These are phyloP conservation scores for Saccharomycopsis olivae DNA, from an alignment of 805 yeast species.

Conservation along the genomic window DNA sequence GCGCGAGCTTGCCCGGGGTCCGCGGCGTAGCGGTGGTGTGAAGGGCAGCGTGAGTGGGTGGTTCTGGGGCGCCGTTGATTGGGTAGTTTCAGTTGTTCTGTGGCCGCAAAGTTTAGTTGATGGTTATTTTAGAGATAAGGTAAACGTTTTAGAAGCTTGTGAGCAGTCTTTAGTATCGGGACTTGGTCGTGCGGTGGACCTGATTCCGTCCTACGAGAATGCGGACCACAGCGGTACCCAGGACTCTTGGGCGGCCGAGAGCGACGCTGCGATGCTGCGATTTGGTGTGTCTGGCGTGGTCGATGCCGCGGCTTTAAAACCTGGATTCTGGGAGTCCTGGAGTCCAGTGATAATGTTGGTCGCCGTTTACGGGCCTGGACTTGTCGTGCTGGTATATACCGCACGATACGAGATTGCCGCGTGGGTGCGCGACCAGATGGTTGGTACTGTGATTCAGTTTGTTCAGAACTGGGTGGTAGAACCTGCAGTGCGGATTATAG, in stretches of 20 bases:
- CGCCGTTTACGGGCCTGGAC: slow-evolving; percentile 43
- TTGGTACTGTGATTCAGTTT: slow-evolving; percentile 58
- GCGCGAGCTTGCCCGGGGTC: neutral
- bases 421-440: slow-evolving; percentile 49
- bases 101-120: slow-evolving; percentile 27
- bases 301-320: no score
- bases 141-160: no score
- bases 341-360: slow-evolving; percentile 51
- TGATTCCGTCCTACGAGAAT: no score
- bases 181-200: no score
- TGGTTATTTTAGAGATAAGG: slow-evolving; percentile 21
- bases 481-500: slow-evolving; percentile 62
- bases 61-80: neutral
- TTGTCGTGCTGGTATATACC: slow-evolving; percentile 32
- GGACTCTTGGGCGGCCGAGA: no score
- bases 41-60: neutral
- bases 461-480: slow-evolving; percentile 73
- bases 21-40: no score
- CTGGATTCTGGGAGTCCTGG: slow-evolving; percentile 37
- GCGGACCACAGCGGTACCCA: no score
- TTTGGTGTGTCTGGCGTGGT: no score
- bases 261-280: no score
- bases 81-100: slow-evolving; percentile 20
- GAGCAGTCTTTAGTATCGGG: no score
- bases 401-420: slow-evolving; percentile 41